A percentile compares a stretch with the other conserved stretches of the same genome.
Conservation (phyloP, 2,329 filamentous ascomycete species). For the Paecilomyces variotii region DNA sequence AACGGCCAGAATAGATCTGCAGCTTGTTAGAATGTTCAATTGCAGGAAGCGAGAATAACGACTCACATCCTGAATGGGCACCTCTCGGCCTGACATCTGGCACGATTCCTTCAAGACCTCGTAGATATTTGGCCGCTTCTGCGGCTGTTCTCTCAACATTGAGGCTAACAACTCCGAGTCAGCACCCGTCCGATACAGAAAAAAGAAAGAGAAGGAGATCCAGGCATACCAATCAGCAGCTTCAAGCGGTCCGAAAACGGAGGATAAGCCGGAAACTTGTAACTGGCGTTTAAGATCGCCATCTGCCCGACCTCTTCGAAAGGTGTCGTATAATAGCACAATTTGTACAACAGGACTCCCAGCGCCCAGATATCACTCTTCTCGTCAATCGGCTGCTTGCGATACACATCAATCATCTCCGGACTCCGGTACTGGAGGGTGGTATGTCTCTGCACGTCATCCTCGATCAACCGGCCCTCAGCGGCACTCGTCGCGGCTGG, state of each 20-base stretch:
- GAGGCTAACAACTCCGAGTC: conserved; percentile 49
- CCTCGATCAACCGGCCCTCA: conserved; percentile 87
- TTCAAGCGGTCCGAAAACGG: conserved; percentile 85
- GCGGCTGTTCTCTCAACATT: conserved; percentile 81
- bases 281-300: conserved; percentile 92
- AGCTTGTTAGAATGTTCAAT: neutral
- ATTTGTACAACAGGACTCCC: conserved; percentile 90
- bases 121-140: conserved; percentile 81
- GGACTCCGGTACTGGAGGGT: conserved; percentile 96
- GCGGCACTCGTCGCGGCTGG: conserved; percentile 77
- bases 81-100: conserved; percentile 75
- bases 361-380: conserved; percentile 98
- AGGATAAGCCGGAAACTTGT: conserved; percentile 82
- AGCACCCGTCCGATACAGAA: conserved; percentile 9
- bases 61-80: conserved; percentile 82
- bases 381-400: conserved; percentile 93
- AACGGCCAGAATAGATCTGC: conserved; percentile 62
- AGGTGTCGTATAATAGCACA: conserved; percentile 98
- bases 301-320: conserved; percentile 98
- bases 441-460: conserved; percentile 94
- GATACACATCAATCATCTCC: conserved; percentile 97
- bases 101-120: conserved; percentile 83
- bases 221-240: conserved; percentile 68
- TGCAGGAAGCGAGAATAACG: neutral
- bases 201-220: neutral